These are phyloP conservation scores for Paspalum notatum DNA, from an alignment of 176 grass and related monocot genomes.

Conservation along the genomic window DNA sequence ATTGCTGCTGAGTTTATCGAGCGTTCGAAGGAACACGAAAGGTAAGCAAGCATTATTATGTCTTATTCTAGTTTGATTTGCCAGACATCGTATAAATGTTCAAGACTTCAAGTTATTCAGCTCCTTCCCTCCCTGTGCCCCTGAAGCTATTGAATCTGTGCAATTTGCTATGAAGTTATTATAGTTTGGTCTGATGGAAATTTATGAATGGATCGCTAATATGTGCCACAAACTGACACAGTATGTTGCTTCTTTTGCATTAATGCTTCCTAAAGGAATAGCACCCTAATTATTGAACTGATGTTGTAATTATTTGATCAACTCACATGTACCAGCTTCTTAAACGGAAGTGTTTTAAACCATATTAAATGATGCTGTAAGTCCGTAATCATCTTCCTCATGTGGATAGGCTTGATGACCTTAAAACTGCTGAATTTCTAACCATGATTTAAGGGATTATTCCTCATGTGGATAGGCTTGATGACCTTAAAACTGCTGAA, in stretches of 20 bases:
- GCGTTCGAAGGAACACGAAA: constrained; percentile 79
- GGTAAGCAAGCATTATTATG: constrained; percentile 43
- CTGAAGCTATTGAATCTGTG: neutral
- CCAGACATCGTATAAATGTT: constrained; percentile 5
- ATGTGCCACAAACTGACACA: constrained; percentile 8
- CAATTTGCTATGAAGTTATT: constrained; percentile 22
- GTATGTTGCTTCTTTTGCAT: neutral
- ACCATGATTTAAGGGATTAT: neutral
- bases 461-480: neutral
- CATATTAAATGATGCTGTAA: neutral
- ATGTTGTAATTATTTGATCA: neutral
- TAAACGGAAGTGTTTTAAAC: neutral
- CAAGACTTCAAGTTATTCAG: too few species aligned
- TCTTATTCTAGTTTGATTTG: constrained; percentile 10
- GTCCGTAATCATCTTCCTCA: neutral
- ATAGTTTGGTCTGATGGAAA: neutral
- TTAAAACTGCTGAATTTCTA: neutral
- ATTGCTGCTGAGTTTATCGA: constrained; percentile 76
- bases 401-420: neutral
- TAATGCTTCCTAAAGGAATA: neutral
- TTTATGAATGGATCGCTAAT: constrained; percentile 16
- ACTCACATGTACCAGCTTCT: neutral
- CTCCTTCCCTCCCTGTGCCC: too few species aligned
- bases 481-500: neutral
- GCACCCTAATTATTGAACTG: neutral